Base-by-base conservation (phyloP, 805 yeast species). In the Alloascoidea hylecoeti region DNA sequence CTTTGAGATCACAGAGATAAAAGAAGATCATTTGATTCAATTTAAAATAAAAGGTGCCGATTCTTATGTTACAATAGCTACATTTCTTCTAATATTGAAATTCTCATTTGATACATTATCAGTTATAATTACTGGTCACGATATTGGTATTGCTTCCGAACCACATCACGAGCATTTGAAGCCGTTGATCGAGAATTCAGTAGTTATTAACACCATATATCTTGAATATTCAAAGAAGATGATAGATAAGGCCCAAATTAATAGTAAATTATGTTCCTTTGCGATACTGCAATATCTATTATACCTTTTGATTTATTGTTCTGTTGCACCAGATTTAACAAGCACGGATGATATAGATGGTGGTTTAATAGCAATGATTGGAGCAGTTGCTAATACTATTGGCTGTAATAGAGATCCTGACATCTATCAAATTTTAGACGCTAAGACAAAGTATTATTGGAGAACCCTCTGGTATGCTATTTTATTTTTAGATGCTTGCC, bases 321-420 rank as follows among this genome's bases (percentile, higher is more conserved):
- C n/a, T 23, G n/a, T 23, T n/a, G 9, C 30, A 9, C 30, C 30
- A 9, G 30, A 23, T 9, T 23, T 23, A 9, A 23, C 9, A 9
- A n/a, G n/a, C 9, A n/a, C 9, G 30, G 30, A 23, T 9, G n/a
- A 23, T n/a, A 9, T 9, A n/a, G 30, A 23, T 9, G 30, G 30
- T n/a, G 30, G 30, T 9, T 9, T 23, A n/a, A n/a, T 23, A 9
- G 13, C 9, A 23, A 23, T 23, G 30, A n/a, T n/a, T n/a, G n/a
- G n/a, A n/a, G n/a, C n/a, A n/a, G n/a, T n/a, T n/a, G 30, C 30
- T n/a, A 9, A 9, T 9, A 9, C 30, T n/a, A 23, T 23, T 23
- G 30, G 30, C 30, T n/a, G 9, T n/a, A 9, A 23, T n/a, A 23
- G n/a, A 23, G 30, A 23, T 23, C 30, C 30, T n/a, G 30, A 23